phyloP scores from a whole-genome alignment of 306 rosid species.

The Lagenaria siceraria region DNA sequence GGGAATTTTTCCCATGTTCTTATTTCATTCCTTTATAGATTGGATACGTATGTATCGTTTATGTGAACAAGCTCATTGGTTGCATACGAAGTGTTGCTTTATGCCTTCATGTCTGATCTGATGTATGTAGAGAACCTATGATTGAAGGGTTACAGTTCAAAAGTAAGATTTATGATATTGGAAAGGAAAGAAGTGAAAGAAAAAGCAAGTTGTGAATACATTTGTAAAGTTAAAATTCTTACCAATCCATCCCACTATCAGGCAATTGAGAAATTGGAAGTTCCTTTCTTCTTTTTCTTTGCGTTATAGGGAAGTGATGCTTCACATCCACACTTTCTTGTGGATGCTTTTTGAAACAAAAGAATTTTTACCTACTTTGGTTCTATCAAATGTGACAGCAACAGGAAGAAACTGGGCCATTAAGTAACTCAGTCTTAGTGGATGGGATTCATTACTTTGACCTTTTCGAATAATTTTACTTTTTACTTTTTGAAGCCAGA shows the following conservation, averaged over 20 bases:
- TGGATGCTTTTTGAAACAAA: conserved; percentile 8
- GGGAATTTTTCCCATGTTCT: neutral
- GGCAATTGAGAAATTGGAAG: neutral
- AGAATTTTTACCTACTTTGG: neutral
- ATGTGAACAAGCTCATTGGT: neutral
- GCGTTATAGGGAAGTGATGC: conserved; percentile 11
- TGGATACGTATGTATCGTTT: neutral
- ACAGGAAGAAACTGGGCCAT: neutral
- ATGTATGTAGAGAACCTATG: neutral
- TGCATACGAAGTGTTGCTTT: neutral
- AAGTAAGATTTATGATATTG: neutral
- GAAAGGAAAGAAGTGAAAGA: neutral
- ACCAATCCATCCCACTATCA: neutral
- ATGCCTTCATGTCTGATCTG: neutral
- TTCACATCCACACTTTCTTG: conserved; percentile 5
- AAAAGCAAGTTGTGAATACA: neutral
- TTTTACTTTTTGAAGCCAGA: neutral
- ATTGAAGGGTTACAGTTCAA: neutral
- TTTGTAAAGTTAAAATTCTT: conserved; percentile 3
- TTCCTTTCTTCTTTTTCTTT: conserved; percentile 5
- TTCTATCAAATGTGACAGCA: neutral
- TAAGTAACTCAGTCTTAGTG: conserved; percentile 2
- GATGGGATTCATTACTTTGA: neutral
- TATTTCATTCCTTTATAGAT: neutral
- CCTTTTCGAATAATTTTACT: neutral